Base-by-base conservation (phyloP, 441 rosid species). In the Euphorbia celastroides region DNA sequence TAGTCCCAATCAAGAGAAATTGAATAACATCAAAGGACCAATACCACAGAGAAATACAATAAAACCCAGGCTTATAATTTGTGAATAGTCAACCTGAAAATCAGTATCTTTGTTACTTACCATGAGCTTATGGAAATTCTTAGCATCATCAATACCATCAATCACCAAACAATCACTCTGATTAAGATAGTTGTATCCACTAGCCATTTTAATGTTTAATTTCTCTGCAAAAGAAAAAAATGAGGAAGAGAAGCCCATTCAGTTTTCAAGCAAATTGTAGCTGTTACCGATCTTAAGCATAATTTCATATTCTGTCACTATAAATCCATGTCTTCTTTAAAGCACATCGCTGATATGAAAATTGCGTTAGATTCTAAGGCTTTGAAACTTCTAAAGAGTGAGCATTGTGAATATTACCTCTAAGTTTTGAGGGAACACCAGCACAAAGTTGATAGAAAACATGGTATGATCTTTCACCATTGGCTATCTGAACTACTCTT, bases 361-460 rank as follows among this genome's bases (percentile, higher is more conserved):
- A 46, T 71, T 41, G 60, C 27, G 62, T 32, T 41, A 50, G 25
- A 61, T 27, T 32, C 59, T 66, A 67, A 66, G 59, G 26, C 20
- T 34, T n/a, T 48, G 48, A 64, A 71, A 64, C 31, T 67, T 57
- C 55, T 26, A 55, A 17, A 8, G 48, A 42, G 25, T 20, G 54
- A 50, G 20, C 38, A 12, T 44, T 42, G 56, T 28, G 51, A 62
- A 73, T 62, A 60, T 58, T 86, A 92, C 99, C 99, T 89, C 81
- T 92, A 32, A 95, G 88, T 74, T 61, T 66, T 55, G 86, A 78
- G 11, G 98, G 83, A 85, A 96, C 97, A 69, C 99, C 98, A 62
- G 95, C 93, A 83, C 98, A 95, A 56, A 95, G 85, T 76, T 90
- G 93, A 78, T 95, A 95, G 70, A 95, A 90, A 64, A 95, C 77